Conservation (phyloP, 306 rosid genomes). For the Ammopiptanthus mongolicus region DNA sequence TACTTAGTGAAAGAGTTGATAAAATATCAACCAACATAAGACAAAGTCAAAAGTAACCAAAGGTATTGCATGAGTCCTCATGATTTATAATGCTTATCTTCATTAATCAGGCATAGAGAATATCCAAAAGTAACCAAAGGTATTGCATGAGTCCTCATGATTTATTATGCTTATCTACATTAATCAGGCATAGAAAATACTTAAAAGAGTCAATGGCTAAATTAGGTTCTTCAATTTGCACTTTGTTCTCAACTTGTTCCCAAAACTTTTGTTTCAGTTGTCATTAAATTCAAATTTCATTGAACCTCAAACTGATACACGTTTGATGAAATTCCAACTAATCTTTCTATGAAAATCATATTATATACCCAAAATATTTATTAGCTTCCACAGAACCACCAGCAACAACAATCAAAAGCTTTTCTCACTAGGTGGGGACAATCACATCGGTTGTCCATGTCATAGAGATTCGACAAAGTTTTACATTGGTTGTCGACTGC, state of each 20-base stretch:
- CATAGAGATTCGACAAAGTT: neutral
- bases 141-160: neutral
- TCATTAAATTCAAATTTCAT: neutral
- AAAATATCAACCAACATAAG: neutral
- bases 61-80: neutral
- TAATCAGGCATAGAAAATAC: neutral
- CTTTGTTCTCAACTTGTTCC: neutral
- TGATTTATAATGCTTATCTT: neutral
- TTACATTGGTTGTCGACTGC: neutral
- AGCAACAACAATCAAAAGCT: neutral
- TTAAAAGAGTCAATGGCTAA: neutral
- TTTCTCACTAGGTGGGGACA: neutral
- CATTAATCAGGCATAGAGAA: neutral
- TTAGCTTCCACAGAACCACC: neutral
- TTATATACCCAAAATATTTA: neutral
- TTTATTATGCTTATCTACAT: neutral
- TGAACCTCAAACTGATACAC: neutral
- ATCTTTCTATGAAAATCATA: neutral
- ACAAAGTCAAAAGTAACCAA: neutral
- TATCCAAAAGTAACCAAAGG: neutral
- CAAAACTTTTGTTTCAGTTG: neutral
- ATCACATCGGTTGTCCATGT: neutral
- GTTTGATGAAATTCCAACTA: neutral
- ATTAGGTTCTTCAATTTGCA: neutral
- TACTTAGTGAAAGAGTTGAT: neutral